Base-by-base conservation (phyloP, 2,329 filamentous ascomycete genomes). In the Didymella glomerata region DNA sequence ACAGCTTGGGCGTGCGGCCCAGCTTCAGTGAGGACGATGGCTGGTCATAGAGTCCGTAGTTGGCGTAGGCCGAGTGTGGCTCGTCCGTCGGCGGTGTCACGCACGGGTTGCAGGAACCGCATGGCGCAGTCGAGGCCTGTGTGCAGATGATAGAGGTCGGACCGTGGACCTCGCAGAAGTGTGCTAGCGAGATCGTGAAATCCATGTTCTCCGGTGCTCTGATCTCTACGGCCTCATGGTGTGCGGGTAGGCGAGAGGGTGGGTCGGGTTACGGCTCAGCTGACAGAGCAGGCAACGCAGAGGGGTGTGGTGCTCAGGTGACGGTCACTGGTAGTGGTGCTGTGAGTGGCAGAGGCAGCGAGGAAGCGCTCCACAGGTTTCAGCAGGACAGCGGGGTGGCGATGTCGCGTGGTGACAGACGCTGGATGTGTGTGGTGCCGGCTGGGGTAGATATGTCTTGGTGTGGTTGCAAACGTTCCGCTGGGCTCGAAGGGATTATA, bases 141-240 rank as follows among this genome's bases (percentile, higher is more conserved):
- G 85, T 86, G 75, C 85, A 86, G 64, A 87, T 83, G 73, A 86
- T 85, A 56, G 84, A 86, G 51, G 84, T 87, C 18, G 85, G 85
- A 72, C 85, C 85, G 81, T 87, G 84, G 74, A 84, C 79, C 77
- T 87, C 85, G 76, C 85, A 87, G 74, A 87, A 87, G 77, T 87
- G 85, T 64, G 85, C 85, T 64, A 87, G 81, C 68, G 85, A 86
- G 71, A 87, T 82, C 65, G 74, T 78, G 62, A 77, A 78, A 70
- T 78, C 76, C 76, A 78, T 78, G 32, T 69, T 75, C 64, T 65
- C 65, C 54, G 54, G 64, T 63, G 63, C 42, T 69, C 59, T 65
- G 45, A 54, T 61, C 44, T 71, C 63, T 71, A 76, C 57, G 68
- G 60, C 66, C 55, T 71, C 72, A 74, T 76, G 69, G 64, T 71